Conservation (phyloP, 768 basidiomycete species). For the Rubroboletus satanas region DNA sequence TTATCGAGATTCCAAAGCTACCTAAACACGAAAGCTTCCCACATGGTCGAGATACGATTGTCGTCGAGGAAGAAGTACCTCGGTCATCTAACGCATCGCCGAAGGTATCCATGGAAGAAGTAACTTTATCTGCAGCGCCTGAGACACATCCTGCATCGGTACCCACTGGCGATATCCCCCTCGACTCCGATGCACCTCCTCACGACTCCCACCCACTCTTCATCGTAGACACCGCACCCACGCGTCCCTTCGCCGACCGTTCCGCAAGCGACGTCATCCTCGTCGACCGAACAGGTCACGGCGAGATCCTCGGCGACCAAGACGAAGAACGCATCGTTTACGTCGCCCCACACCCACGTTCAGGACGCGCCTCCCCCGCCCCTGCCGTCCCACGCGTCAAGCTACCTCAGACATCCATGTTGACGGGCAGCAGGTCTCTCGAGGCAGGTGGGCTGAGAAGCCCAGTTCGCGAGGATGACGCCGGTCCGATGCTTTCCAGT, state of each 20-base stretch:
- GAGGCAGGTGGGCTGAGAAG: background rate
- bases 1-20: slow-evolving; percentile 7
- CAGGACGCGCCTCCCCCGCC: slow-evolving; percentile 11
- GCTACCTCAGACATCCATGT: slow-evolving; percentile 23
- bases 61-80: background rate
- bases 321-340: slow-evolving; percentile 65
- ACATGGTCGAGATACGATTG: background rate
- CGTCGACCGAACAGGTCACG: slow-evolving; percentile 18
- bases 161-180: background rate
- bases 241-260: background rate
- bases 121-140: background rate
- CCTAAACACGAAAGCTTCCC: background rate
- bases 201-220: slow-evolving; percentile 10
- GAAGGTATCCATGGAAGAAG: background rate
- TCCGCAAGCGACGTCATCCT: slow-evolving; percentile 23
- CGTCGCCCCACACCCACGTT: slow-evolving; percentile 67
- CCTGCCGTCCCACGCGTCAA: slow-evolving; percentile 12
- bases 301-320: slow-evolving; percentile 16
- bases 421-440: slow-evolving; percentile 20
- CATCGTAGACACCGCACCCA: slow-evolving; percentile 42
- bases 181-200: background rate
- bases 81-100: too few species aligned
- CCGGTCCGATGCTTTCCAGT: background rate
- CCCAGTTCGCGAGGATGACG: slow-evolving; percentile 11
- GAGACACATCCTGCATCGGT: background rate